These are phyloP conservation scores for Trichoderma sp. DNA, from an alignment of 2,329 filamentous ascomycete species.

Conservation along the genomic window DNA sequence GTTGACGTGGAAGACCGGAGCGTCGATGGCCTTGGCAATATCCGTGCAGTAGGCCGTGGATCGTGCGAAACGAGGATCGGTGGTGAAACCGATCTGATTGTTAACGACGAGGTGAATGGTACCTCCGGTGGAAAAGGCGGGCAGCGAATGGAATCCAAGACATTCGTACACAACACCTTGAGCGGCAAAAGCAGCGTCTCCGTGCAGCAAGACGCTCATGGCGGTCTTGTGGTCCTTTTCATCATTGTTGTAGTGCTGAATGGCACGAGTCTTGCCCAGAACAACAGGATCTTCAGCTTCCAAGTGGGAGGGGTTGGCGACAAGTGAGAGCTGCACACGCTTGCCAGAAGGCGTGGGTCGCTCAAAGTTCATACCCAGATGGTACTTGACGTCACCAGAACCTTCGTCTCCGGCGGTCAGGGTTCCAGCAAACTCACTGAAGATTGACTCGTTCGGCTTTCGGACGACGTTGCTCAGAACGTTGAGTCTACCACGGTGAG, in stretches of 20 bases:
- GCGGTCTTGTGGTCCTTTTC: slow-evolving; percentile 86
- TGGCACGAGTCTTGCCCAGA: slow-evolving; percentile 94
- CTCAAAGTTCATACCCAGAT: slow-evolving; percentile 99
- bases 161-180: slow-evolving; percentile 99
- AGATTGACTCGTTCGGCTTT: slow-evolving; percentile 99
- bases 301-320: slow-evolving; percentile 97
- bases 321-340: slow-evolving; percentile 97
- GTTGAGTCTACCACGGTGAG: slow-evolving; percentile 96
- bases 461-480: slow-evolving; percentile 97
- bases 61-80: slow-evolving; percentile 93
- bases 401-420: slow-evolving; percentile 89
- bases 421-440: slow-evolving; percentile 94
- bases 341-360: slow-evolving; percentile 97
- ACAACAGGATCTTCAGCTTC: slow-evolving; percentile 98
- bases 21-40: slow-evolving; percentile 98
- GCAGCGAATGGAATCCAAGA: slow-evolving; percentile 94
- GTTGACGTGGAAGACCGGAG: slow-evolving; percentile 98
- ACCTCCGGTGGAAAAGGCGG: slow-evolving; percentile 94
- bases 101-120: slow-evolving; percentile 98
- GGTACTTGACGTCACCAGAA: slow-evolving; percentile 98
- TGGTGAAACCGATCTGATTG: slow-evolving; percentile 99
- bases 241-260: slow-evolving; percentile 98
- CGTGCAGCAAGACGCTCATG: slow-evolving; percentile 95
- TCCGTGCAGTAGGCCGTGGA: slow-evolving; percentile 99
- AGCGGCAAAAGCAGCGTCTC: slow-evolving; percentile 94